phyloP scores from a whole-genome alignment of 768 basidiomycete species.

The Suillus hirtellus region DNA sequence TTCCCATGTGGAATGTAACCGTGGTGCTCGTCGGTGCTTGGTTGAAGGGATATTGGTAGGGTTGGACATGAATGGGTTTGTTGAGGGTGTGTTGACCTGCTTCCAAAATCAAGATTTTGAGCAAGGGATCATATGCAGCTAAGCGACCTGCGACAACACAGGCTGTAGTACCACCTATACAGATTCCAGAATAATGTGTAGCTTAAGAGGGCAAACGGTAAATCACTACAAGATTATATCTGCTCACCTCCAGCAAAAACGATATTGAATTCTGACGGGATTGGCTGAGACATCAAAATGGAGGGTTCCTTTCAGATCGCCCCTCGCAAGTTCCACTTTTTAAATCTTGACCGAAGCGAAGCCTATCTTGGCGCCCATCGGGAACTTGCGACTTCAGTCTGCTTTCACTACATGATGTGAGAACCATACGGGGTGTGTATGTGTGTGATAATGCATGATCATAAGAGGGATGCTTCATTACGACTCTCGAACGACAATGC shows the following conservation, averaged over 20 bases:
- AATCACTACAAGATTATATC: slow-evolving; percentile 6
- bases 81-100: slow-evolving; percentile 16
- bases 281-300: slow-evolving; percentile 5
- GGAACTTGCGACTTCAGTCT: neutral
- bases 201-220: neutral
- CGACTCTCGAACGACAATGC: too few relatives aligned
- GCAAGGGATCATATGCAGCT: slow-evolving; percentile 25
- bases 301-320: neutral
- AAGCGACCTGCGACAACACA: slow-evolving; percentile 35
- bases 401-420: too few relatives aligned
- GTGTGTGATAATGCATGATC: too few relatives aligned
- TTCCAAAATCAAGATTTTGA: slow-evolving; percentile 32
- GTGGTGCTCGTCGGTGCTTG: neutral
- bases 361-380: neutral
- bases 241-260: slow-evolving; percentile 57
- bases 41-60: too few relatives aligned
- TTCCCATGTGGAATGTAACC: neutral
- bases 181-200: neutral
- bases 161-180: slow-evolving; percentile 35
- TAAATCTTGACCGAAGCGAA: neutral
- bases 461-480: too few relatives aligned
- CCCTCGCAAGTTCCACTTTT: neutral
- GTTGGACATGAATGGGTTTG: too few relatives aligned
- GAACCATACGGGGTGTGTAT: too few relatives aligned
- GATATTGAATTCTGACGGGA: slow-evolving; percentile 40